Base-by-base conservation (phyloP, 2,329 filamentous ascomycete species). In the Apiospora malaysiana region DNA sequence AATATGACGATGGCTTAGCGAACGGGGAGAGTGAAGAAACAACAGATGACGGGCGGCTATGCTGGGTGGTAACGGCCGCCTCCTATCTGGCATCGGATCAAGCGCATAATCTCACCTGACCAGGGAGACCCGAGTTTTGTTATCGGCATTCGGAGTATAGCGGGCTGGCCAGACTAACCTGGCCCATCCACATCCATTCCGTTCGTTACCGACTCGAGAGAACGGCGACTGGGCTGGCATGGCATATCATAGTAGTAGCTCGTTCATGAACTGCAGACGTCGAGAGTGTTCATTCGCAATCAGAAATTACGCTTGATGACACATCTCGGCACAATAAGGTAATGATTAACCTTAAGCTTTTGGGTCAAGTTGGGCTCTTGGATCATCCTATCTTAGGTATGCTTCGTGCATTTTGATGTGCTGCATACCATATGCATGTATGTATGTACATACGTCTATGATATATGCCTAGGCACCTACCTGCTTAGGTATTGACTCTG, bases 51-150 rank as follows among this genome's bases (percentile, higher is more conserved):
- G 32, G 56, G 32, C 56, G 56, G 56, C 56, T 63, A 63, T 63
- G 56, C 56, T 63, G 56, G 51, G 21, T 63, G 56, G 56, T 40
- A 40, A 63, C 56, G 32, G 56, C 56, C 56, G 56, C 27, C 56
- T 63, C 56, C 56, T 63, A 40, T 40, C 56, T 63, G 9, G n/a
- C 9, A n/a, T 63, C 56, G 21, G 56, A 40, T 63, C 16, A 37
- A 63, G 56, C 32, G 56, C 56, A 63, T 63, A 40, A 63, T 63
- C 56, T 63, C 27, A 63, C 18, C 56, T 23, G 37, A 40, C 32
- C 37, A 63, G 56, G 56, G 56, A 63, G 18, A 63, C 56, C 56
- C 32, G 56, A 40, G 27, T 40, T 40, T 63, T 14, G 32, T 47
- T 63, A 40, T 40, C 56, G 32, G 56, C 32, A 40, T 23, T 63